Evolutionary conservation across 2,329 filamentous ascomycete species (phyloP).

Genomic region (Ascochyta lentis): DNA sequence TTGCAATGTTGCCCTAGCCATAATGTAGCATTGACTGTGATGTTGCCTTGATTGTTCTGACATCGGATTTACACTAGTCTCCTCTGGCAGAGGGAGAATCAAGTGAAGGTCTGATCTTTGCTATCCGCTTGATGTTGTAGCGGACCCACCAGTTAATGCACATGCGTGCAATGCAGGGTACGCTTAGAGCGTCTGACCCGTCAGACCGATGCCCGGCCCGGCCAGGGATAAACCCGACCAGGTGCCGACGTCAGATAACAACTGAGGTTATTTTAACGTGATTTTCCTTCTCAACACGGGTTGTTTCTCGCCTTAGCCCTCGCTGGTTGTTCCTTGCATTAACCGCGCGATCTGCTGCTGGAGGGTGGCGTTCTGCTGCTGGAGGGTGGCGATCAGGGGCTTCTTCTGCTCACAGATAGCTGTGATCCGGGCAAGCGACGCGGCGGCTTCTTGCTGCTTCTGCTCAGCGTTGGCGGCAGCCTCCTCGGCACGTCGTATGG

Average conservation of each 20-base stretch:
- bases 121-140: too few species aligned
- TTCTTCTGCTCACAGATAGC: background rate
- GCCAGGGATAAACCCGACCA: slow-evolving; percentile 10
- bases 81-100: too few species aligned
- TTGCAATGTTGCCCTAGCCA: too few species aligned
- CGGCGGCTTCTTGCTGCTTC: background rate
- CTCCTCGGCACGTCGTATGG: background rate
- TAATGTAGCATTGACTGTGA: too few species aligned
- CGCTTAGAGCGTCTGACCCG: slow-evolving; percentile 5
- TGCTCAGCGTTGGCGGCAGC: background rate
- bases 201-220: slow-evolving; percentile 15
- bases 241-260: slow-evolving; percentile 1
- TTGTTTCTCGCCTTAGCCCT: background rate
- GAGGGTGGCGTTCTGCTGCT: background rate
- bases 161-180: too few species aligned
- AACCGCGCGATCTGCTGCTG: background rate
- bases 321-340: background rate
- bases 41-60: too few species aligned
- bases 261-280: background rate
- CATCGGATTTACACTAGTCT: too few species aligned
- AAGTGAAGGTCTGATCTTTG: too few species aligned
- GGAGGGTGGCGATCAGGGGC: background rate
- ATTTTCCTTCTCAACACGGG: background rate
- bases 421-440: background rate
- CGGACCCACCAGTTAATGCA: too few species aligned